Percentiles rank a stretch among this genome's conserved stretches.
phyloP scores from a whole-genome alignment of 805 yeast genomes.

The Metschnikowia borealis region DNA sequence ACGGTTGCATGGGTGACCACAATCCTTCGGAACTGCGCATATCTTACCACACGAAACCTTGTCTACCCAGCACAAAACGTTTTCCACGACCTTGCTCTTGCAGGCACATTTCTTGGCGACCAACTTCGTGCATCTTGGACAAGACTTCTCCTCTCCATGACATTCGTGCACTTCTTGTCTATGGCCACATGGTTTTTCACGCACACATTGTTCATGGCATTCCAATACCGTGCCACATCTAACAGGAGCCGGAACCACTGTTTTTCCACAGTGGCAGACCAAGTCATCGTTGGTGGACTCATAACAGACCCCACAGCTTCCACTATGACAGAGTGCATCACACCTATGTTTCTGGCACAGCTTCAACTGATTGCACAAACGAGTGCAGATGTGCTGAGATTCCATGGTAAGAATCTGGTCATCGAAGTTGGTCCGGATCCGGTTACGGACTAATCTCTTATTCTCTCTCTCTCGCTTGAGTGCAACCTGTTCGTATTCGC shows the following conservation, averaged over 20 bases:
- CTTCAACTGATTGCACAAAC: slow-evolving; percentile 57
- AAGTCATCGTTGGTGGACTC: slow-evolving; percentile 79
- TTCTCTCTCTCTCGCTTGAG: slow-evolving; percentile 50
- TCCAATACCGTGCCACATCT: slow-evolving; percentile 70
- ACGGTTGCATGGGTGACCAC: slow-evolving; percentile 48
- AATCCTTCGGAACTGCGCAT: slow-evolving; percentile 29
- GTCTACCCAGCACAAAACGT: slow-evolving; percentile 66
- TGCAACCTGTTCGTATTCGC: slow-evolving; percentile 63
- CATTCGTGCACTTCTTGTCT: slow-evolving; percentile 65
- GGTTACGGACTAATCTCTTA: slow-evolving; percentile 47
- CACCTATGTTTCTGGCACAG: slow-evolving; percentile 65
- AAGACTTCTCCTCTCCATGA: slow-evolving; percentile 57
- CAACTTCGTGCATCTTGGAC: slow-evolving; percentile 72
- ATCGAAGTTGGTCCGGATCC: slow-evolving; percentile 31
- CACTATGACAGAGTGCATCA: slow-evolving; percentile 68
- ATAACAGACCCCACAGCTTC: slow-evolving; percentile 75
- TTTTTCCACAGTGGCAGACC: slow-evolving; percentile 76
- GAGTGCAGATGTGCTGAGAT: slow-evolving; percentile 69
- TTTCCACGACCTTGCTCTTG: slow-evolving; percentile 51
- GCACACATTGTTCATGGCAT: slow-evolving; percentile 63
- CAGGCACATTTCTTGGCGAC: slow-evolving; percentile 60
- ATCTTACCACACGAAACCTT: slow-evolving; percentile 58
- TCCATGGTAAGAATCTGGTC: slow-evolving; percentile 62
- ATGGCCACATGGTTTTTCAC: slow-evolving; percentile 67
- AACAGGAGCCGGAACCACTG: slow-evolving; percentile 76